Conservation (phyloP, 306 rosid genomes). For the Lotus japonicus region DNA sequence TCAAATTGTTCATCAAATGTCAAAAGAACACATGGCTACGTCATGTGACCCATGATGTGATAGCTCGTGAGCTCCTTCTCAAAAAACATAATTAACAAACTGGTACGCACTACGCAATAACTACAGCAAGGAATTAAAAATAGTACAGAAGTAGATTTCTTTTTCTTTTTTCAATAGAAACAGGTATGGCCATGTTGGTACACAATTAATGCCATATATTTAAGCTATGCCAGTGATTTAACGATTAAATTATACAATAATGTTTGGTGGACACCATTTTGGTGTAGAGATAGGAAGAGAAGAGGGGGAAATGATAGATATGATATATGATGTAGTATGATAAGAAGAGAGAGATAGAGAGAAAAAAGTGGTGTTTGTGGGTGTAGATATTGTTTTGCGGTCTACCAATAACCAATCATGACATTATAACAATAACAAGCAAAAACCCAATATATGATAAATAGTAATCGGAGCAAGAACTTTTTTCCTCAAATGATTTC, state of each 20-base stretch:
- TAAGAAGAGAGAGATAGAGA: no score
- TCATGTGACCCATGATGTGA: slow-evolving; percentile 19
- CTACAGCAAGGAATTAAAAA: neutral
- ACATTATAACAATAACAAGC: slow-evolving; percentile 3
- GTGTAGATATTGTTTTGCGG: no score
- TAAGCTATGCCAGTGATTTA: neutral
- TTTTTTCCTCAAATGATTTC: no score
- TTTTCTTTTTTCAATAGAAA: neutral
- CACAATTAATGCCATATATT: neutral
- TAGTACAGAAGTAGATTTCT: neutral
- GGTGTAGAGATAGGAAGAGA: no score
- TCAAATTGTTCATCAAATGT: slow-evolving; percentile 15
- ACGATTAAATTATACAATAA: neutral
- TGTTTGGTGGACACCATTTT: no score
- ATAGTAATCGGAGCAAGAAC: neutral
- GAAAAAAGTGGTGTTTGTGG: no score
- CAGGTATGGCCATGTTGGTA: slow-evolving; percentile 9
- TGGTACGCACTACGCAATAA: neutral
- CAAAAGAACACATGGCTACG: slow-evolving; percentile 6
- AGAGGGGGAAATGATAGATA: no score
- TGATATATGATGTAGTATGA: no score
- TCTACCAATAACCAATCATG: no score
- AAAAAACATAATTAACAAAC: neutral
- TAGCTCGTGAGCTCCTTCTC: neutral
- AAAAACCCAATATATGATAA: neutral